Conservation (phyloP, 1,284 basidiomycete genomes). For the Fomitopsis pinicola region DNA sequence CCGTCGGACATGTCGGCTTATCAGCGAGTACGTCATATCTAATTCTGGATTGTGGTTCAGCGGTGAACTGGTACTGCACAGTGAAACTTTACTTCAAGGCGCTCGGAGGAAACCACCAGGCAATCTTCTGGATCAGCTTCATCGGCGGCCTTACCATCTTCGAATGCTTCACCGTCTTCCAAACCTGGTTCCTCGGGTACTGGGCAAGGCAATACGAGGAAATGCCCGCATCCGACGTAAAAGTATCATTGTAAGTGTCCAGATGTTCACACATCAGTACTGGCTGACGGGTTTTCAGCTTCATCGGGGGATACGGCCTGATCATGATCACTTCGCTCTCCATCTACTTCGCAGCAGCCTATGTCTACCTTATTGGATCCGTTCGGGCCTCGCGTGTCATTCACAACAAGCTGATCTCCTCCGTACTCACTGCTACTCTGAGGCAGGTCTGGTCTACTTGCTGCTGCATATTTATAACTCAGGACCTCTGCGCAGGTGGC, state of each 20-base stretch:
- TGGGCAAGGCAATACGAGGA: conserved; percentile 31
- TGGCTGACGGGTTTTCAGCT: conserved; percentile 5
- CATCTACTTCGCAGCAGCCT: background rate
- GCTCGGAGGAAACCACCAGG: conserved; percentile 27
- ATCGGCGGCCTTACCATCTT: conserved; percentile 17
- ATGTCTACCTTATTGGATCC: background rate
- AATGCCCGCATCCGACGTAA: conserved; percentile 19
- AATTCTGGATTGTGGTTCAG: conserved; percentile 15
- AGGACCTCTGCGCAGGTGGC: conserved; percentile 30
- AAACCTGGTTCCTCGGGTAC: conserved; percentile 26
- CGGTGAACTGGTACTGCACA: conserved; percentile 11
- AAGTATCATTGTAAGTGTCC: conserved; percentile 15
- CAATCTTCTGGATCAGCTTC: conserved; percentile 32
- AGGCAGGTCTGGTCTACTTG: conserved; percentile 16
- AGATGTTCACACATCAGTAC: background rate
- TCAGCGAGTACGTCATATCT: conserved; percentile 29
- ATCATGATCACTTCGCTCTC: background rate
- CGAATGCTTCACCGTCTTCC: conserved; percentile 9
- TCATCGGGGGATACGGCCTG: background rate
- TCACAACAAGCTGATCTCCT: background rate
- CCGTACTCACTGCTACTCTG: background rate
- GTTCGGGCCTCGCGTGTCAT: background rate
- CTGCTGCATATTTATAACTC: background rate
- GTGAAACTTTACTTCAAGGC: conserved; percentile 27
- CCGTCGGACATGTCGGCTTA: conserved; percentile 52